Percentiles rank a stretch among this genome's conserved stretches.
Evolutionary conservation across 768 basidiomycete species (phyloP).

Genomic region (Hebeloma cylindrosporum): DNA sequence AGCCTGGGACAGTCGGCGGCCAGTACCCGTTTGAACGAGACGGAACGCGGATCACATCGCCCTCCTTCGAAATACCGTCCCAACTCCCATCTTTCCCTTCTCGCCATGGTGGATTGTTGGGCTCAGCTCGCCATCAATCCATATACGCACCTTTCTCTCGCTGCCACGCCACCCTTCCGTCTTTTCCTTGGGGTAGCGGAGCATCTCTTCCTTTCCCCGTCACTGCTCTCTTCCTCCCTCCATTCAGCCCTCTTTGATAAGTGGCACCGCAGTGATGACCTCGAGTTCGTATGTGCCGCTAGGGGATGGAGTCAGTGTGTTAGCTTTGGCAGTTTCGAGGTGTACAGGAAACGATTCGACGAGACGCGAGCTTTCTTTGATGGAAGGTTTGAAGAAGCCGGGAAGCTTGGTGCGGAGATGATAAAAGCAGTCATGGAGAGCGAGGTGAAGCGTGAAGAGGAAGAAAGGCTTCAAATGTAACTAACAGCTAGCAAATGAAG

Average conservation of each 20-base stretch:
- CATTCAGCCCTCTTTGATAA: constrained; percentile 73
- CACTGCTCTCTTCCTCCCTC: constrained; percentile 49
- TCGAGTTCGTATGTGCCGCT: constrained; percentile 92
- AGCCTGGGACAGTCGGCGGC: constrained; percentile 59
- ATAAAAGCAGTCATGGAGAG: constrained; percentile 82
- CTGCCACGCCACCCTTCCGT: constrained; percentile 94
- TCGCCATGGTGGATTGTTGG: constrained; percentile 99
- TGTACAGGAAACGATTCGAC: constrained; percentile 80
- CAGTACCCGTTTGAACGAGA: too few species aligned
- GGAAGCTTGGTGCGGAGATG: constrained; percentile 82
- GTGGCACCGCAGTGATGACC: constrained; percentile 83
- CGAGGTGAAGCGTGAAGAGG: constrained; percentile 40
- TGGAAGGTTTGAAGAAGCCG: constrained; percentile 83
- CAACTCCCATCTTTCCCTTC: constrained; percentile 90
- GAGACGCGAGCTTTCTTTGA: constrained; percentile 84
- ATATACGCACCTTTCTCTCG: constrained; percentile 86
- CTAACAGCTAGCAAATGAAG: too few species aligned
- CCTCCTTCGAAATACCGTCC: constrained; percentile 48
- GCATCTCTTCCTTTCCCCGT: constrained; percentile 78
- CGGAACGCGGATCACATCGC: constrained; percentile 29
- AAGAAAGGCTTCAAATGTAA: too few species aligned
- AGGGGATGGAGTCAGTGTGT: constrained; percentile 97
- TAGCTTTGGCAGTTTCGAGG: constrained; percentile 86
- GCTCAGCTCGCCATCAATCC: constrained; percentile 83
- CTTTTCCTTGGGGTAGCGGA: constrained; percentile 98